phyloP scores from a whole-genome alignment of 148 eudicot species.

The Chenopodium quinoa region DNA sequence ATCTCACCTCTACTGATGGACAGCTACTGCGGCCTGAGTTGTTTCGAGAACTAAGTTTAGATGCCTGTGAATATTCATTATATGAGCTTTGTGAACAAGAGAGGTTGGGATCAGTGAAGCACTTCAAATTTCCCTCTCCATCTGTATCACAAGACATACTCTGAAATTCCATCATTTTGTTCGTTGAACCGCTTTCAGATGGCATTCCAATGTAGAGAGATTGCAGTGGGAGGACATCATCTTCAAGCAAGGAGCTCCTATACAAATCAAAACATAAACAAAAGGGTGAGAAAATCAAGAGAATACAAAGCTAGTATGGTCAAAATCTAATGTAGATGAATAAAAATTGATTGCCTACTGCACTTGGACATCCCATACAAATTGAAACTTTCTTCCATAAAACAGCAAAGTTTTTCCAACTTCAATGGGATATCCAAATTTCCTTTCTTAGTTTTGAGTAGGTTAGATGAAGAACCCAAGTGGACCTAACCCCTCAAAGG shows the following conservation, averaged over 20 bases:
- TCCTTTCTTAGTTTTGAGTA: background rate
- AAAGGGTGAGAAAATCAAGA: slow-evolving; percentile 4
- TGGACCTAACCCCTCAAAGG: background rate
- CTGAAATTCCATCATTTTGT: slow-evolving; percentile 28
- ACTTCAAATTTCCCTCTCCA: slow-evolving; percentile 32
- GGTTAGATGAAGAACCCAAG: background rate
- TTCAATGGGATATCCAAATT: slow-evolving; percentile 4
- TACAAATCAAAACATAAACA: slow-evolving; percentile 13
- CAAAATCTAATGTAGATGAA: background rate
- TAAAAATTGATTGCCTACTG: background rate
- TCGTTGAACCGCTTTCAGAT: slow-evolving; percentile 28
- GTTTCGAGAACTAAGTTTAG: slow-evolving; percentile 17
- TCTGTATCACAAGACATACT: slow-evolving; percentile 29
- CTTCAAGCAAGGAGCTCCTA: slow-evolving; percentile 64
- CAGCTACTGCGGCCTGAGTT: slow-evolving; percentile 25
- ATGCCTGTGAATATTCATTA: slow-evolving; percentile 19
- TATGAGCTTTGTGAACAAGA: slow-evolving; percentile 32
- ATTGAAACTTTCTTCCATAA: background rate
- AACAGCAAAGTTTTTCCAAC: background rate
- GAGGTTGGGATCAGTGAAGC: slow-evolving; percentile 34
- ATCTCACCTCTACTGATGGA: slow-evolving; percentile 51
- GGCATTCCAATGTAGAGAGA: slow-evolving; percentile 33
- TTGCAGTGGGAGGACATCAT: slow-evolving; percentile 39
- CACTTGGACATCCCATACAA: background rate
- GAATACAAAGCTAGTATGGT: background rate